Evolutionary conservation across 1,284 basidiomycete genomes (phyloP).

Genomic region (Leucoagaricus sp.): DNA sequence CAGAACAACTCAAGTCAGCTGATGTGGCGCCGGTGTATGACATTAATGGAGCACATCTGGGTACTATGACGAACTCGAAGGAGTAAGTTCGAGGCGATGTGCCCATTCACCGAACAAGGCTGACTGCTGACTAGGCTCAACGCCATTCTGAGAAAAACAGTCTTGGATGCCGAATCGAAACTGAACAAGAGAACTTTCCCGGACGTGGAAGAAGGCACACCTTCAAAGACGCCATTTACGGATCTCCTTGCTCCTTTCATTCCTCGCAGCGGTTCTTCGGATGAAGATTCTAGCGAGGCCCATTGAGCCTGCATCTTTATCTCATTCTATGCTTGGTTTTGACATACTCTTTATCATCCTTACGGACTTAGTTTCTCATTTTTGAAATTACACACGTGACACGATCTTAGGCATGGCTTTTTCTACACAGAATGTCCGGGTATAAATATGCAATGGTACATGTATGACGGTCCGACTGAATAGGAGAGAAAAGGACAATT

Average conservation of each 20-base stretch:
- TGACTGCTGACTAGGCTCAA: constrained; percentile 22
- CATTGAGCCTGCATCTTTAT: no score
- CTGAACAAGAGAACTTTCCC: background rate
- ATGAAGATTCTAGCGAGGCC: background rate
- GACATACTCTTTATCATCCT: no score
- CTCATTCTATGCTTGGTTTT: no score
- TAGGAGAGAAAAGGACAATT: no score
- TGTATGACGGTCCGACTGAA: no score
- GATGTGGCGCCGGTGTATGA: constrained; percentile 23
- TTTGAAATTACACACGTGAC: no score
- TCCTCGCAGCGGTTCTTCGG: constrained; percentile 4
- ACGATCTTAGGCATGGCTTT: no score
- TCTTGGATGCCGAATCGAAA: constrained; percentile 13
- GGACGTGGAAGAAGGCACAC: background rate
- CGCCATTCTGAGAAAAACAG: constrained; percentile 26
- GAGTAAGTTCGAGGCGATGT: constrained; percentile 19
- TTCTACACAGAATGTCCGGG: no score
- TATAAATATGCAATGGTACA: no score
- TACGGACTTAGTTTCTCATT: no score
- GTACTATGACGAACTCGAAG: constrained; percentile 28
- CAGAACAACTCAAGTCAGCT: constrained; percentile 20
- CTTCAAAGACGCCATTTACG: constrained; percentile 23
- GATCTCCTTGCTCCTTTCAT: constrained; percentile 10
- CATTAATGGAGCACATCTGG: constrained; percentile 33
- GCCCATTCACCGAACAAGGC: background rate